Percentiles rank a stretch among this genome's conserved stretches.
Evolutionary conservation across 2,329 filamentous ascomycete species (phyloP).

Genomic region (Cryphonectria radicalis): DNA sequence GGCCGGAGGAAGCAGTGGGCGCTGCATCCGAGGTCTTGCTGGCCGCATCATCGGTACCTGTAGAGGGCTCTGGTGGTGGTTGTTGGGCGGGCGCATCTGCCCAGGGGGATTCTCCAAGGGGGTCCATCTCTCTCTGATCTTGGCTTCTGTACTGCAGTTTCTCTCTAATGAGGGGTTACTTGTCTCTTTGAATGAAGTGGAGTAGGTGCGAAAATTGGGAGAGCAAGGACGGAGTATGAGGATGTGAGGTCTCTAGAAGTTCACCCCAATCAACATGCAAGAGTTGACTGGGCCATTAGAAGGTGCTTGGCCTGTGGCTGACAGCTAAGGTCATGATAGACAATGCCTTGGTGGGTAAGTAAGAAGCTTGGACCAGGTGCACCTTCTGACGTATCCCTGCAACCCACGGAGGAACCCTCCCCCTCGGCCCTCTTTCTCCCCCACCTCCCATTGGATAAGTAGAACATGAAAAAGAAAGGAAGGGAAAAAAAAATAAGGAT

Average conservation of each 20-base stretch:
- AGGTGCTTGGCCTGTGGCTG: conserved; percentile 5
- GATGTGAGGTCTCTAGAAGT: conserved; percentile 4
- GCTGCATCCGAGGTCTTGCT: conserved; percentile 38
- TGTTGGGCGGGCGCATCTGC: conserved; percentile 48
- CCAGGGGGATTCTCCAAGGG: conserved; percentile 58
- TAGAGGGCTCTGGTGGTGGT: conserved; percentile 36
- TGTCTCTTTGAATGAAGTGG: neutral
- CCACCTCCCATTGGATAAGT: neutral
- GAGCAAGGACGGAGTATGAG: neutral
- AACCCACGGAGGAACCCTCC: neutral
- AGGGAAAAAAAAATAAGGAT: neutral
- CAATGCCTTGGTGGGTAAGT: neutral
- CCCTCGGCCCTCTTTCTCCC: neutral
- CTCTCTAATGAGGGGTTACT: neutral
- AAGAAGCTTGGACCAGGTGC: conserved; percentile 18
- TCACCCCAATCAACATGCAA: neutral
- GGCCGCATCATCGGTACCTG: conserved; percentile 36
- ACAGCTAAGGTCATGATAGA: conserved; percentile 5
- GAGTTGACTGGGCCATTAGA: neutral
- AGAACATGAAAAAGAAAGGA: neutral
- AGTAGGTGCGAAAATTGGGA: neutral
- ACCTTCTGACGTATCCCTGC: conserved; percentile 18
- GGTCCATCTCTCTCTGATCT: conserved; percentile 47
- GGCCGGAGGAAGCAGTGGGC: conserved; percentile 37
- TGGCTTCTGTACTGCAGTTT: neutral